Conservation (phyloP, 225 moss, liverwort and hornwort species). For the Polytrichum formosum region DNA sequence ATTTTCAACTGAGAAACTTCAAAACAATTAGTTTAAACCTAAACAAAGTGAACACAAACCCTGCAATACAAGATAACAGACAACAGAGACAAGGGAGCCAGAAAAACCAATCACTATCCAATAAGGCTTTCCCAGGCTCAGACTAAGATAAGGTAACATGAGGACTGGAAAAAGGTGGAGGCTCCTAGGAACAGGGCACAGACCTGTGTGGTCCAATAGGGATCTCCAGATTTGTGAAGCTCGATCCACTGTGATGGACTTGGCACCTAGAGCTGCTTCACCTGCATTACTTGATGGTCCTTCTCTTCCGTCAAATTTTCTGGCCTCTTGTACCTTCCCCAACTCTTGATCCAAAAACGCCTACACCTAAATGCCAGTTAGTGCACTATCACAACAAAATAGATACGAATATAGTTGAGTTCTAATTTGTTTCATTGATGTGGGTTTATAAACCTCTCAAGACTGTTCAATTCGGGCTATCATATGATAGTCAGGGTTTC, state of each 20-base stretch:
- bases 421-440: neutral
- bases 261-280: constrained; percentile 45
- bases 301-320: constrained; percentile 51
- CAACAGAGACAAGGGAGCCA: no score
- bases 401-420: neutral
- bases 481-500: no score
- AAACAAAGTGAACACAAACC: no score
- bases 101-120: no score
- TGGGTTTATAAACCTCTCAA: neutral
- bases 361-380: constrained; percentile 73
- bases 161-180: neutral
- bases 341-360: constrained; percentile 91
- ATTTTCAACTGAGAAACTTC: no score
- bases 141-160: no score
- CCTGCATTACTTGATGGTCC: constrained; percentile 42
- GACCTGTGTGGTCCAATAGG: constrained; percentile 89
- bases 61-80: no score
- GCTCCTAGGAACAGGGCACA: neutral
- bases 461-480: no score
- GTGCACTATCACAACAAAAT: constrained; percentile 20
- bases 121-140: no score
- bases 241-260: constrained; percentile 61
- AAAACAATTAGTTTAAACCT: no score
- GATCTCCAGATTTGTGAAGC: constrained; percentile 85
- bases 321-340: constrained; percentile 74